phyloP scores from a whole-genome alignment of 73 alveolate genomes.

The Uronychia binucleata region DNA sequence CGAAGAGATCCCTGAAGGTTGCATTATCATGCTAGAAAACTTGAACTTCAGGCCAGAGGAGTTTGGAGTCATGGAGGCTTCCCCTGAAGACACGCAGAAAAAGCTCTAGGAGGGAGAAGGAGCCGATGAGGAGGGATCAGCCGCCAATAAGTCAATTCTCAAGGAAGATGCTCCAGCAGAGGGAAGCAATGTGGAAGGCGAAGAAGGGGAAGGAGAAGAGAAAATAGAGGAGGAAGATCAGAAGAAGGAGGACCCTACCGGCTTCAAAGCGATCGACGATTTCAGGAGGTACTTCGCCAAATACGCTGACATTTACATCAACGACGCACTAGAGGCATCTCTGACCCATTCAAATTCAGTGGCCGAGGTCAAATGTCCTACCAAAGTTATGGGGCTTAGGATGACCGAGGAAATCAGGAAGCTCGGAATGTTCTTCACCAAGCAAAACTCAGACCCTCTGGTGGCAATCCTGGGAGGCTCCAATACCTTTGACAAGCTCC shows the following conservation, averaged over 20 bases:
- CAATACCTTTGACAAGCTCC: constrained; percentile 35
- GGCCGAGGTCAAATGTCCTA: constrained; percentile 39
- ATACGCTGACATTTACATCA: constrained; percentile 58
- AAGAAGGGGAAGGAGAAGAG: constrained; percentile 56
- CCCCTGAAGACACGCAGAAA: constrained; percentile 42
- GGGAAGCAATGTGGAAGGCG: constrained; percentile 25
- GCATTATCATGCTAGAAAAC: constrained; percentile 65
- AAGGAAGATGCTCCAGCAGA: constrained; percentile 26
- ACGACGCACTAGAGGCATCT: constrained; percentile 54
- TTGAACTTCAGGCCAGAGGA: constrained; percentile 67
- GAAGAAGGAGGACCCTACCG: constrained; percentile 10
- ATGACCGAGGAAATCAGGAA: constrained; percentile 71
- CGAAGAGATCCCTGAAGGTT: constrained; percentile 63
- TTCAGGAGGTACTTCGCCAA: constrained; percentile 43
- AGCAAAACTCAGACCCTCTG: constrained; percentile 21
- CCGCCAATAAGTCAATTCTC: constrained; percentile 23
- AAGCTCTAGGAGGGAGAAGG: constrained; percentile 48
- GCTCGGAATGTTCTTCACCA: constrained; percentile 47
- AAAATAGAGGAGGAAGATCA: constrained; percentile 11
- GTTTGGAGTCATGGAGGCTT: constrained; percentile 65
- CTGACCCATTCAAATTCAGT: constrained; percentile 46
- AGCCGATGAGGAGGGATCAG: constrained; percentile 38
- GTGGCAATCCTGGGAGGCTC: constrained; percentile 31
- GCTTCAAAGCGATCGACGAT: constrained; percentile 32
- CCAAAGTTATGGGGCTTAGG: constrained; percentile 59